Evolutionary conservation across 495 filamentous ascomycete species (phyloP).

Genomic region (Xylaria venustula): DNA sequence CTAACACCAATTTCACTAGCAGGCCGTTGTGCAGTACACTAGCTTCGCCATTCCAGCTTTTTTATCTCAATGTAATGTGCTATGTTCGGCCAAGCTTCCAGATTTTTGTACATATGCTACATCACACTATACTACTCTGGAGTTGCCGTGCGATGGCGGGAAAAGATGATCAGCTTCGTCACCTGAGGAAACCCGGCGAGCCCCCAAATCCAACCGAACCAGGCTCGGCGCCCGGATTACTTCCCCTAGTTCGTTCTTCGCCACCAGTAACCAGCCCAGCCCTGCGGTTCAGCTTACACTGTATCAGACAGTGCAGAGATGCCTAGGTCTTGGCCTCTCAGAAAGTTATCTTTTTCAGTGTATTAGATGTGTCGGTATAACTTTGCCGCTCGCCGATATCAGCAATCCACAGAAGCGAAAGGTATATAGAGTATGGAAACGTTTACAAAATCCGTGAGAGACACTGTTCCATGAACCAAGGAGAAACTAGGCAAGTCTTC

Average conservation of each 20-base stretch:
- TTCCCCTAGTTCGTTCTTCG: conserved; percentile 15
- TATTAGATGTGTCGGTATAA: too few relatives aligned
- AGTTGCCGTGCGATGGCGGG: not conserved
- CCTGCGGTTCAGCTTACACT: not conserved
- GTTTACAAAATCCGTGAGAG: too few relatives aligned
- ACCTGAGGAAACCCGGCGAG: not conserved
- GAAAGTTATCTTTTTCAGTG: not conserved
- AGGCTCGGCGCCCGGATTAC: conserved; percentile 9
- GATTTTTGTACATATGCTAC: too few relatives aligned
- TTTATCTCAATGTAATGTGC: too few relatives aligned
- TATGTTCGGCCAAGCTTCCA: not conserved
- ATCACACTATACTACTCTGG: too few relatives aligned
- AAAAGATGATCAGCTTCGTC: not conserved
- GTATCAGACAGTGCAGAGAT: conserved; percentile 5
- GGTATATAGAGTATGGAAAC: too few relatives aligned
- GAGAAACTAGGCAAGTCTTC: too few relatives aligned
- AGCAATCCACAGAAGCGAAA: not conserved
- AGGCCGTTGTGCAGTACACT: not conserved
- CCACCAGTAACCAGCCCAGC: not conserved
- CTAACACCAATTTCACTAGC: not conserved
- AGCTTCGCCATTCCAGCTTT: not conserved
- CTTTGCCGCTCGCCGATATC: not conserved
- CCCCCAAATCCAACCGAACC: not conserved
- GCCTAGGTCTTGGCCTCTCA: not conserved
- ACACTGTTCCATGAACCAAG: too few relatives aligned